phyloP scores from a whole-genome alignment of 176 grass and related monocot species.

The Phoenix dactylifera region DNA sequence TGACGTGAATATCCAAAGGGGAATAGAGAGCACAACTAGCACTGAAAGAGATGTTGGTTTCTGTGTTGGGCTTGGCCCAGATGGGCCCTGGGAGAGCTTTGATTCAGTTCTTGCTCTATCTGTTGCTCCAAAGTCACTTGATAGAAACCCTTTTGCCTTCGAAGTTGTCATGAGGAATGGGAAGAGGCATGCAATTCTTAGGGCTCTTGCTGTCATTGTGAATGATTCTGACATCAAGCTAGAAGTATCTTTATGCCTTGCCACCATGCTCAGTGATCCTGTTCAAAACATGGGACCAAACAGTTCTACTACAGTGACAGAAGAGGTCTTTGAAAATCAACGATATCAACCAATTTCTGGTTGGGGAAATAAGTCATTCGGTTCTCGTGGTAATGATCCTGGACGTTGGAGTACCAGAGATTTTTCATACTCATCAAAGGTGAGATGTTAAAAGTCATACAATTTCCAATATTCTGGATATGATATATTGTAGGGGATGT shows the following conservation, averaged over 20 bases:
- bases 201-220: constrained; percentile 63
- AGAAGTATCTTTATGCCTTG: constrained; percentile 74
- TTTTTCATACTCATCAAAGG: constrained; percentile 78
- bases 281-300: constrained; percentile 19
- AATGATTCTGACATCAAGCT: constrained; percentile 83
- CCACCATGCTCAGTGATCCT: constrained; percentile 33
- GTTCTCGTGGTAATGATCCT: constrained; percentile 44
- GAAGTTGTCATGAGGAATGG: constrained; percentile 80
- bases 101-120: constrained; percentile 65
- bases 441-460: constrained; percentile 10
- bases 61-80: constrained; percentile 67
- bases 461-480: too few relatives aligned
- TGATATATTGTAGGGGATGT: too few relatives aligned
- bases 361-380: constrained; percentile 48
- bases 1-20: constrained; percentile 47
- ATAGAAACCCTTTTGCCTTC: constrained; percentile 67
- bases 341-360: constrained; percentile 72
- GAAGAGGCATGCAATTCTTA: constrained; percentile 73
- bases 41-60: constrained; percentile 57
- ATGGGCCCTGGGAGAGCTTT: constrained; percentile 92
- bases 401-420: constrained; percentile 75
- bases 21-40: constrained; percentile 32
- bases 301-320: constrained; percentile 34
- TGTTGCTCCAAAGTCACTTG: constrained; percentile 70
- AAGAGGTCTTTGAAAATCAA: constrained; percentile 97